Evolutionary conservation across 2,329 filamentous ascomycete genomes (phyloP).

Genomic region (Periconia macrospinosa): DNA sequence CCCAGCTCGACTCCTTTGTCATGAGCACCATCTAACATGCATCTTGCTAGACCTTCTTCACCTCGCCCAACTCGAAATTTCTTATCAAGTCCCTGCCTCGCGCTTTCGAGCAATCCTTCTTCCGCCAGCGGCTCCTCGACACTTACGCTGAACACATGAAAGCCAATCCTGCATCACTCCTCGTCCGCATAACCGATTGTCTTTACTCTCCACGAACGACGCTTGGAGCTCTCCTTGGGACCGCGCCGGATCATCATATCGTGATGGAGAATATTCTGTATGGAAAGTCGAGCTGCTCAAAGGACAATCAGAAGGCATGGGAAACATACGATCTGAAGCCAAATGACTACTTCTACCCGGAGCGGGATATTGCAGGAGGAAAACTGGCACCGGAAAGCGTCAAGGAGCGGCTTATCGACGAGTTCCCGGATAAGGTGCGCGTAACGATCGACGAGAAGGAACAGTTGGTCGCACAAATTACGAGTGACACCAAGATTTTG

Average conservation of each 20-base stretch:
- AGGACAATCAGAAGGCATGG: slow-evolving; percentile 56
- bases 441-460: slow-evolving; percentile 59
- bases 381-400: slow-evolving; percentile 65
- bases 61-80: slow-evolving; percentile 66
- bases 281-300: slow-evolving; percentile 54
- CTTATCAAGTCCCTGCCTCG: slow-evolving; percentile 73
- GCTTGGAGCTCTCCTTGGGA: slow-evolving; percentile 62
- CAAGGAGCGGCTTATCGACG: slow-evolving; percentile 66
- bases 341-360: slow-evolving; percentile 73
- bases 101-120: slow-evolving; percentile 71
- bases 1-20: not conserved
- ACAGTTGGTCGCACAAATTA: slow-evolving; percentile 58
- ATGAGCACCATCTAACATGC: slow-evolving; percentile 9
- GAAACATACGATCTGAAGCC: slow-evolving; percentile 77
- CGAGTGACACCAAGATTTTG: slow-evolving; percentile 66
- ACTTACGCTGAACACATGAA: slow-evolving; percentile 68
- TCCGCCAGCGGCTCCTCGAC: slow-evolving; percentile 65
- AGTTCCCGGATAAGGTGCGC: slow-evolving; percentile 67
- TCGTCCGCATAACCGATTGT: slow-evolving; percentile 73
- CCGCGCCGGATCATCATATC: slow-evolving; percentile 71
- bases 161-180: slow-evolving; percentile 60
- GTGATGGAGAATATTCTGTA: slow-evolving; percentile 77
- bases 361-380: slow-evolving; percentile 69
- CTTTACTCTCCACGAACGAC: slow-evolving; percentile 59
- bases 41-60: slow-evolving; percentile 64